Evolutionary conservation across 2,329 filamentous ascomycete species (phyloP), one percentile per base, ranked within the genome.

Genomic region (Fusarium stilboides): DNA sequence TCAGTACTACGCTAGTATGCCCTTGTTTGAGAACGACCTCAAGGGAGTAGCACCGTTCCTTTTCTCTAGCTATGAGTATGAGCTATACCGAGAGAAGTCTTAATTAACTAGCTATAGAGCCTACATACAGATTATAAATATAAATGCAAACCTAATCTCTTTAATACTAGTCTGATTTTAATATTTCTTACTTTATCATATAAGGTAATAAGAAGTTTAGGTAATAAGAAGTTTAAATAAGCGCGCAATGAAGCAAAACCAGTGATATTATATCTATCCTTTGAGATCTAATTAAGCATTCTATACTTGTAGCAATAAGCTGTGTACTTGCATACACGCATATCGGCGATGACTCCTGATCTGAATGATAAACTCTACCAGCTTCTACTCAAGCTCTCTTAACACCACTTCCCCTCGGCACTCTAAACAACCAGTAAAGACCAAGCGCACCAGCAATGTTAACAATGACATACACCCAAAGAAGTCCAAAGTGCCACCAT

Each of bases 401-500:
- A 0, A 75, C 63, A 17, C 74, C 74, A 6, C 71, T 73, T 1
- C 69, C 72, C 50, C 67, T 75, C 0, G 77, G 76, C 14, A 82
- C 76, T 15, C 80, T 63, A 3, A 75, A 76, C 53, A 83, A 47
- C 81, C 81, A 87, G 69, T 87, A 87, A 26, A 87, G 71, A 2
- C 78, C 75, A 17, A 86, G 72, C 0, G 85, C 83, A 2, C 79
- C 82, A 12, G 76, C 75, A 15, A 85, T 70, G 50, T 88, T 88
- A 67, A 86, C 84, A 5, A 79, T 74, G 34, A 86, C 79, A 57
- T 86, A 88, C 0, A 80, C 81, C 79, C 85, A 88, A 43, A 87
- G 75, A 5, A 89, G 76, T 0, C 86, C 87, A 56, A 84, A 87
- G 58, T 89, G 84, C 53, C 87, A 81, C 86, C 86, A 89, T n/a